Evolutionary conservation across 1,284 basidiomycete species (phyloP).

Genomic region (Fomes fomentarius): DNA sequence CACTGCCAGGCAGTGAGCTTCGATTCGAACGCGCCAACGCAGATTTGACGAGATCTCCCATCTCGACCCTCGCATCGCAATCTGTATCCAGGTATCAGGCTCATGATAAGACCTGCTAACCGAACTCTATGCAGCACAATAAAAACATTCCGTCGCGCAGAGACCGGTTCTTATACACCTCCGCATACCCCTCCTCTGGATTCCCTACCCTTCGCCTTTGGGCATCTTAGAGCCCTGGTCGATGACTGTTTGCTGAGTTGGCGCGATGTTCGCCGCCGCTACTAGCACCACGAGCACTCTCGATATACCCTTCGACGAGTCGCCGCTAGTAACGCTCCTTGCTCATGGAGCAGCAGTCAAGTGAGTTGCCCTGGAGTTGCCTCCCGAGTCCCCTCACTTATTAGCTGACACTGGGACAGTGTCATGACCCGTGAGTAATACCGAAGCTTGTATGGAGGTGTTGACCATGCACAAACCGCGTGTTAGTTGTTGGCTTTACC

Average conservation of each 20-base stretch:
- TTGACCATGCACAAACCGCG: background rate
- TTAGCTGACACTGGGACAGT: too few species aligned
- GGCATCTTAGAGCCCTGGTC: slow-evolving; percentile 16
- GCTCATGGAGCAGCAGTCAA: slow-evolving; percentile 31
- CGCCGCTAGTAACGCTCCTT: slow-evolving; percentile 28
- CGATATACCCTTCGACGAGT: slow-evolving; percentile 24
- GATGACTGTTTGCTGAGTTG: slow-evolving; percentile 22
- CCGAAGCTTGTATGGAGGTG: background rate
- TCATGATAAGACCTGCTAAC: slow-evolving; percentile 15
- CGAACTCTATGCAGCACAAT: slow-evolving; percentile 21
- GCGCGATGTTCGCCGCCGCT: slow-evolving; percentile 27
- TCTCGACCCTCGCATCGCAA: slow-evolving; percentile 14
- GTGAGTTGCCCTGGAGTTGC: slow-evolving; percentile 24
- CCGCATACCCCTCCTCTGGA: background rate
- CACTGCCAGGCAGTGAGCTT: slow-evolving; percentile 10
- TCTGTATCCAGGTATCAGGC: background rate
- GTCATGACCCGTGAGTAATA: slow-evolving; percentile 33
- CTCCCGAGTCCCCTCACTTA: slow-evolving; percentile 12
- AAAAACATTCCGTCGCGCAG: slow-evolving; percentile 15
- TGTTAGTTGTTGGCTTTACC: slow-evolving; percentile 32
- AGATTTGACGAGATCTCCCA: slow-evolving; percentile 3
- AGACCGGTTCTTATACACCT: background rate
- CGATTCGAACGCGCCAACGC: slow-evolving; percentile 8
- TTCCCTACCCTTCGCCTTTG: background rate
- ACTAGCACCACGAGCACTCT: background rate